These are phyloP conservation scores for Kodamaea restingae DNA, from an alignment of 805 yeast species.

Conservation along the genomic window DNA sequence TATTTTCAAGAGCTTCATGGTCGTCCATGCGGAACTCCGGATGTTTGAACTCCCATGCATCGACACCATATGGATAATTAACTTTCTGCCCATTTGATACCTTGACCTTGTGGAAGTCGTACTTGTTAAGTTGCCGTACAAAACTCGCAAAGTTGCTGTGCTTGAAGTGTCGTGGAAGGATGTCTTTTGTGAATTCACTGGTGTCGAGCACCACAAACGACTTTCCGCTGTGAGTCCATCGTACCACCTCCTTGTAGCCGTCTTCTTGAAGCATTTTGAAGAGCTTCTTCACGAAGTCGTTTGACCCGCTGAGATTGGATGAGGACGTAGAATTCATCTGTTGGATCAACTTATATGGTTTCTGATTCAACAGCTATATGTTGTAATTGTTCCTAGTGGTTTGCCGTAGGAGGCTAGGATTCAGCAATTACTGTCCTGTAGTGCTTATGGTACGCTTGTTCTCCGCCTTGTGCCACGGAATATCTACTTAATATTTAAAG, in stretches of 20 bases:
- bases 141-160: slow-evolving; percentile 93
- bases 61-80: slow-evolving; percentile 58
- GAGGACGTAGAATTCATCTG: slow-evolving; percentile 14
- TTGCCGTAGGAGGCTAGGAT: too few relatives aligned
- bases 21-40: slow-evolving; percentile 80
- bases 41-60: slow-evolving; percentile 93
- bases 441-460: too few relatives aligned
- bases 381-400: too few relatives aligned
- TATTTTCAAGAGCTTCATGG: slow-evolving; percentile 75
- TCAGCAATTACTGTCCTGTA: too few relatives aligned
- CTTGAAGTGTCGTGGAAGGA: slow-evolving; percentile 88
- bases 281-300: slow-evolving; percentile 74
- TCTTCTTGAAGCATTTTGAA: slow-evolving; percentile 84
- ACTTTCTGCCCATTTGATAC: slow-evolving; percentile 57
- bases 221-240: slow-evolving; percentile 85
- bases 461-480: too few relatives aligned
- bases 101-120: slow-evolving; percentile 95
- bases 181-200: slow-evolving; percentile 81
- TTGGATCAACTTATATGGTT: background rate
- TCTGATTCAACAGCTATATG: background rate
- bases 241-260: slow-evolving; percentile 66
- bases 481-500: too few relatives aligned
- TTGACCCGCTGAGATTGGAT: slow-evolving; percentile 49
- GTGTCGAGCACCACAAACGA: slow-evolving; percentile 87
- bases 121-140: slow-evolving; percentile 92